Conservation (phyloP, 257 asterid genomes). For the Scutellaria barbata region DNA sequence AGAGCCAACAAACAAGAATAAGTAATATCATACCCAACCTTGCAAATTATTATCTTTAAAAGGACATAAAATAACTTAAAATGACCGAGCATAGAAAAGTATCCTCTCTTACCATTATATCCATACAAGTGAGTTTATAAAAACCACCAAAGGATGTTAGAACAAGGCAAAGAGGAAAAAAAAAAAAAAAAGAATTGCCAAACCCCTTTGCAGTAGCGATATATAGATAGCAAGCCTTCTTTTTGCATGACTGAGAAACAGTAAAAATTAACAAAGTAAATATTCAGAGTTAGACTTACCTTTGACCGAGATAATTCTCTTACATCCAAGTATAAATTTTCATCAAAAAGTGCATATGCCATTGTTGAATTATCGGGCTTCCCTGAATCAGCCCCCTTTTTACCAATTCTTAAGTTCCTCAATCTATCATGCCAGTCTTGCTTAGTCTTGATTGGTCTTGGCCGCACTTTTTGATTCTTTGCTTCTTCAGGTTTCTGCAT, state of each 20-base stretch:
- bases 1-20: conserved; percentile 27
- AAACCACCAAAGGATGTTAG: conserved; percentile 12
- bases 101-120: conserved; percentile 11
- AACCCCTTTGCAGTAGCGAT: conserved; percentile 11
- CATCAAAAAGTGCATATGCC: conserved; percentile 90
- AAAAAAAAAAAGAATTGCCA: neutral
- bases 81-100: conserved; percentile 1
- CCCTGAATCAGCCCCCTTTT: conserved; percentile 58
- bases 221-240: conserved; percentile 23
- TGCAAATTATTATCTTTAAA: neutral
- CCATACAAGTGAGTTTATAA: neutral
- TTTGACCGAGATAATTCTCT: conserved; percentile 59
- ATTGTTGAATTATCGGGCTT: conserved; percentile 68
- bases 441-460: conserved; percentile 74
- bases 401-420: conserved; percentile 72
- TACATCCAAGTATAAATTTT: conserved; percentile 71
- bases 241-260: conserved; percentile 9
- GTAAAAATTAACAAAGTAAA: conserved; percentile 21
- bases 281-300: conserved; percentile 46
- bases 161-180: neutral
- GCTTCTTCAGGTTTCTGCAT: conserved; percentile 56
- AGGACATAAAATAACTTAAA: conserved; percentile 13
- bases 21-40: neutral
- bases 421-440: conserved; percentile 90
- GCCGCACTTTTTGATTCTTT: conserved; percentile 58